Evolutionary conservation across 768 basidiomycete genomes (phyloP), one percentile per base, ranked within the genome.

Genomic region (Suillus luteus): DNA sequence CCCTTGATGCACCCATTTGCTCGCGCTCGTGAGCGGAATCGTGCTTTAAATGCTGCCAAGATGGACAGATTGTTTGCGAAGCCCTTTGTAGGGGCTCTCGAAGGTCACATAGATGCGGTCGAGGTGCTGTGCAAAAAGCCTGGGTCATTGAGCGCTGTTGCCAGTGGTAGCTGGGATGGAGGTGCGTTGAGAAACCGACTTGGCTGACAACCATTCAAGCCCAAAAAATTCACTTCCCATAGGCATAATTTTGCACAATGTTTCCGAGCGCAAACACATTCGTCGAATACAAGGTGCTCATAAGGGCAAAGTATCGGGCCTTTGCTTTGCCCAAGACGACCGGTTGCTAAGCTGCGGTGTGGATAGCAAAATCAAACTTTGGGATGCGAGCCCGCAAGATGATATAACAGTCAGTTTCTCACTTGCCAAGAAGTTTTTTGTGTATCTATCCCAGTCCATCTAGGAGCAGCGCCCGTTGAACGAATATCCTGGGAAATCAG

Each of bases 61-160:
- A 92, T 99, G 84, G 96, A 98, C 59, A 82, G 93, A 64, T 93
- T 99, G 79, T 98, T 99, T 72, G 89, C 97, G n/a, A 98, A 97
- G 70, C 97, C 97, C 0, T 99, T 99, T 70, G 82, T 99, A 17
- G 93, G 86, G 43, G 84, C 87, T 60, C 74, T 99, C 57, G 96
- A 97, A 65, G 97, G 97, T 2, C 97, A 99, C 75, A 82, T 91
- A 44, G 96, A 98, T 73, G 94, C 95, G 19, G 89, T 98, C n/a
- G 96, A 97, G 77, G 86, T 88, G 22, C 78, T 98, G 64, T 84
- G 85, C 17, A 88, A 85, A 68, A 89, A 87, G 66, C 87, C 88
- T 22, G 86, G 87, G 19, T 86, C 90, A 1, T 79, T 97, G 27
- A 87, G 86, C 19, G 82, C 87, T 33, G 83, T 98, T 22, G 96